A percentile compares a stretch with the other conserved stretches of the same genome.
phyloP scores from a whole-genome alignment of 2,329 filamentous ascomycete genomes.

The Aspergillus sp. region DNA sequence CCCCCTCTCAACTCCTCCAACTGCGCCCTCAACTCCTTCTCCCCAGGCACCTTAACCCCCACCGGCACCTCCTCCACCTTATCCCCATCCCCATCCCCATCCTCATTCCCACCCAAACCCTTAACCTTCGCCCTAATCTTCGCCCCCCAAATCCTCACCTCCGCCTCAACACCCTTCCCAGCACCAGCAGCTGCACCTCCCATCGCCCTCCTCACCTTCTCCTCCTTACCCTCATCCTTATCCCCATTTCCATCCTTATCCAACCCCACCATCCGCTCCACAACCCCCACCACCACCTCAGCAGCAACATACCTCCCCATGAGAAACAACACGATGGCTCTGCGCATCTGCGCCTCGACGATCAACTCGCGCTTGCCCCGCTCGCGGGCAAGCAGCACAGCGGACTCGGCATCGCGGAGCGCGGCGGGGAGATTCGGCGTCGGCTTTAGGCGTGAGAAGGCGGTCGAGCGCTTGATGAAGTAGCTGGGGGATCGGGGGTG shows the following conservation, averaged over 20 bases:
- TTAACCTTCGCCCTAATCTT: constrained; percentile 58
- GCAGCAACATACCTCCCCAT: constrained; percentile 74
- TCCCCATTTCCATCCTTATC: constrained; percentile 48
- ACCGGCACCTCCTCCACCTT: constrained; percentile 58
- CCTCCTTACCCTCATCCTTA: constrained; percentile 40
- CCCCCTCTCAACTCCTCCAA: constrained; percentile 34
- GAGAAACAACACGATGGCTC: constrained; percentile 72
- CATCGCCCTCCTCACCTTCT: constrained; percentile 36
- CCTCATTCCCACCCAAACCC: constrained; percentile 46
- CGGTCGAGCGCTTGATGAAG: constrained; percentile 79
- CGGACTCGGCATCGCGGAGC: constrained; percentile 69
- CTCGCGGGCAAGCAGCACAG: constrained; percentile 62
- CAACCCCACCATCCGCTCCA: constrained; percentile 54
- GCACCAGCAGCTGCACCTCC: constrained; percentile 16
- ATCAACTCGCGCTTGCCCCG: constrained; percentile 76
- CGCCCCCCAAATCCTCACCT: constrained; percentile 59
- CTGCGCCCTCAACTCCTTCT: constrained; percentile 40
- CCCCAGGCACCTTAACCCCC: constrained; percentile 46
- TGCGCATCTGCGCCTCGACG: constrained; percentile 76
- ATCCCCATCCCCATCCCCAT: constrained; percentile 39
- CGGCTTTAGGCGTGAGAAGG: constrained; percentile 66
- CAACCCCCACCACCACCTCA: constrained; percentile 65
- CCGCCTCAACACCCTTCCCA: constrained; percentile 30
- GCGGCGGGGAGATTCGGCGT: constrained; percentile 51
- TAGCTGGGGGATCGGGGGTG: constrained; percentile 71